Percentiles rank a stretch among this genome's conserved stretches.
These are phyloP conservation scores for Metschnikowia borealis DNA, from an alignment of 805 yeast species.

Conservation along the genomic window DNA sequence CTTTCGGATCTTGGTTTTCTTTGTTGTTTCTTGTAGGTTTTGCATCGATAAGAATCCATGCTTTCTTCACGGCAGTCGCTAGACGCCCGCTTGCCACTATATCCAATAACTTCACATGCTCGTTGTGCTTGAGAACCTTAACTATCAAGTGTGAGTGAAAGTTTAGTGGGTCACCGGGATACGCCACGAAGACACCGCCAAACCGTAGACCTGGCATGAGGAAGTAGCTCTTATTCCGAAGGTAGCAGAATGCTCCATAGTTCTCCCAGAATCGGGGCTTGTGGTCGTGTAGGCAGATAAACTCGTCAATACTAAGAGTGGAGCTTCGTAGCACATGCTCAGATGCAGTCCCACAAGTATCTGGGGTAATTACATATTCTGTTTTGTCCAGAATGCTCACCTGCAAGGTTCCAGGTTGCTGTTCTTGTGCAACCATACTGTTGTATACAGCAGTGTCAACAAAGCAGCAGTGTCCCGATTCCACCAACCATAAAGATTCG, in stretches of 20 bases:
- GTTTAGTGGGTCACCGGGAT: constrained; percentile 91
- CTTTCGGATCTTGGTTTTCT: constrained; percentile 22
- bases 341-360: constrained; percentile 2
- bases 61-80: constrained; percentile 88
- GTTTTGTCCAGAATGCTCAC: constrained; percentile 5
- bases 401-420: background rate
- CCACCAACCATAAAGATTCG: constrained; percentile 66
- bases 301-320: background rate
- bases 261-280: constrained; percentile 7
- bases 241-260: constrained; percentile 29
- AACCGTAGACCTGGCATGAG: constrained; percentile 84
- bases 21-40: constrained; percentile 13
- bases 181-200: constrained; percentile 85
- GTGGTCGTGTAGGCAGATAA: constrained; percentile 1
- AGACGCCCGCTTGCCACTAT: constrained; percentile 83
- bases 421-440: constrained; percentile 13
- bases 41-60: constrained; percentile 57
- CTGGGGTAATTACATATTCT: constrained; percentile 12
- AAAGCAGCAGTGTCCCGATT: constrained; percentile 38
- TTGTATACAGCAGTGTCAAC: constrained; percentile 36
- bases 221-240: constrained; percentile 46
- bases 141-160: constrained; percentile 86
- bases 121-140: constrained; percentile 37
- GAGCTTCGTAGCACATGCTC: background rate
- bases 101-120: constrained; percentile 46